Base-by-base conservation (phyloP, 1,139 yeast genomes). In the Wickerhamomyces sp. region DNA sequence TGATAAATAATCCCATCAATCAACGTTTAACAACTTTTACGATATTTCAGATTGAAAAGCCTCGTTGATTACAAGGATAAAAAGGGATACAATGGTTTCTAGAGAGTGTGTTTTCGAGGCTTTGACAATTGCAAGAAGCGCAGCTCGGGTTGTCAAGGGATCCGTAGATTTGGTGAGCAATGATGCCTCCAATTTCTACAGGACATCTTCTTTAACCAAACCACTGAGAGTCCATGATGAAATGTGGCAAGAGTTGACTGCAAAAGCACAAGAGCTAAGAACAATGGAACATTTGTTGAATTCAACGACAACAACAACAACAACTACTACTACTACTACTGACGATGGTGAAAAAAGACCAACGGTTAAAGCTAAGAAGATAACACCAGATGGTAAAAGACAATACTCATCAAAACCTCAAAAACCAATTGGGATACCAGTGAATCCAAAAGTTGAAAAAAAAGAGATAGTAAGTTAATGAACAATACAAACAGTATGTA, bases 141-240 rank as follows among this genome's bases (percentile, higher is more conserved):
- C 58, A 3, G 41, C 39, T 4, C 38, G 44, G 2, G 57, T 53
- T 1, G 49, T 40, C 9, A 39, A 32, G 36, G 57, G 53, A 14
- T 46, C 54, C 6, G 42, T 43, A 0, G 31, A 39, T 3, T 34
- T 56, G 13, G 44, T 44, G 8, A 46, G 32, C 34, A 30, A 41
- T 11, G 52, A 48, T 32, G 39, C 45, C n/a, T 50, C 51, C 23
- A 47, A 44, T 29, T 56, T 49, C 40, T 56, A 56, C 48, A 52
- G 42, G 27, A 49, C 56, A 1, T 58, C 61, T 0, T 23, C 47
- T 1, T 44, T 58, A 27, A 54, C 57, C 2, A 56, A 52, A 40
- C 42, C 48, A 7, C 42, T 52, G 10, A 41, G 61, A 37, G 49
- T 53, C 8, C 53, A 57, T 41, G 57, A 58, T 45, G 60, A 57